Conservation (phyloP, 805 yeast species). For the Schizosaccharomyces octosporus region DNA sequence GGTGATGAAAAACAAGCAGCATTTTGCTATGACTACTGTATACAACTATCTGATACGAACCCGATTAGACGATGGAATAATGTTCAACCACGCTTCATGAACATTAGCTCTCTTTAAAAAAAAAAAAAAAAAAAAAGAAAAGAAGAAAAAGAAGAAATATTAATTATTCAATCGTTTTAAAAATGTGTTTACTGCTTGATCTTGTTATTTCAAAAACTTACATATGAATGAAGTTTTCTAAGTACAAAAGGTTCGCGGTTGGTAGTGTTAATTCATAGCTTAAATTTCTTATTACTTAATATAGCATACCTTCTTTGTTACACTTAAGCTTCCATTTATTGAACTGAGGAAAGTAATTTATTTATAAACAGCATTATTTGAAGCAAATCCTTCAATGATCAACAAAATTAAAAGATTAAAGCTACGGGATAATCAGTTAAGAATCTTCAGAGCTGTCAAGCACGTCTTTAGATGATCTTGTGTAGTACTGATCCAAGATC, state of each 20-base stretch:
- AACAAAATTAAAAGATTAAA: background rate
- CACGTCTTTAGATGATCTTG: slow-evolving; percentile 23
- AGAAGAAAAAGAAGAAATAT: too few species aligned
- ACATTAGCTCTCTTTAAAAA: background rate
- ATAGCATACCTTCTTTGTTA: too few species aligned
- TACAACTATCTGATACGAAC: background rate
- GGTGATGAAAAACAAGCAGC: background rate
- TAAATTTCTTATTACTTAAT: too few species aligned
- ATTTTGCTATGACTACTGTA: background rate
- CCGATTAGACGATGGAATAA: background rate
- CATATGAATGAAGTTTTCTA: too few species aligned
- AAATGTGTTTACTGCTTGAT: too few species aligned
- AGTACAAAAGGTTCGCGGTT: too few species aligned
- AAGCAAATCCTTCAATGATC: background rate
- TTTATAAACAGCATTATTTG: background rate
- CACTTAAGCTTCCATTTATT: background rate
- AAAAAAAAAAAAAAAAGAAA: too few species aligned
- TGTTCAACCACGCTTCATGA: background rate
- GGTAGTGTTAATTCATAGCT: too few species aligned
- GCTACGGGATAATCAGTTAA: background rate
- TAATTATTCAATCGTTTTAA: background rate
- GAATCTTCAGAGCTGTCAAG: slow-evolving; percentile 13
- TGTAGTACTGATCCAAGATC: slow-evolving; percentile 69
- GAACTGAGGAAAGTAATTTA: background rate
- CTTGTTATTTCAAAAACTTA: too few species aligned